Evolutionary conservation across 2,329 filamentous ascomycete genomes (phyloP).

Genomic region (Fusarium hostae): DNA sequence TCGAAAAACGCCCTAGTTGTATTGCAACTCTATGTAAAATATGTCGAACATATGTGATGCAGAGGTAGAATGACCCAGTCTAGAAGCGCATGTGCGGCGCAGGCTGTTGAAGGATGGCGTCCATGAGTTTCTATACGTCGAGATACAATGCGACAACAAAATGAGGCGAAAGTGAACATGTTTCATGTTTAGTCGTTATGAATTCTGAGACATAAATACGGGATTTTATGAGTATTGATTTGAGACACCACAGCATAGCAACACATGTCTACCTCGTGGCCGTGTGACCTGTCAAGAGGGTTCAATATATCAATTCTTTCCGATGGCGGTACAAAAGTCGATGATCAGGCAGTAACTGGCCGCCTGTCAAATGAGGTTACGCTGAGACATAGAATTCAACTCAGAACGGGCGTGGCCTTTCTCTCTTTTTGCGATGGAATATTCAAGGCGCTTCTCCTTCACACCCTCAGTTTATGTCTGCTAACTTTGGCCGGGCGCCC

Average conservation of each 20-base stretch:
- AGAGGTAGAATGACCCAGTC: slow-evolving; percentile 11
- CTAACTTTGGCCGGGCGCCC: slow-evolving; percentile 19
- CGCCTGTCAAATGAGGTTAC: slow-evolving; percentile 21
- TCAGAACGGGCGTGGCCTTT: not conserved
- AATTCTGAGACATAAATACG: not conserved
- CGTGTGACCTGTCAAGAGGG: slow-evolving; percentile 18
- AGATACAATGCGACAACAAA: slow-evolving; percentile 8
- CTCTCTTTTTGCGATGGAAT: not conserved
- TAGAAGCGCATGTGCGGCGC: slow-evolving; percentile 14
- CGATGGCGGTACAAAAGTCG: not conserved
- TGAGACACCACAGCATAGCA: not conserved
- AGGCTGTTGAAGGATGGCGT: slow-evolving; percentile 13
- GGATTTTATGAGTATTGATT: not conserved
- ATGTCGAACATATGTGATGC: slow-evolving; percentile 16
- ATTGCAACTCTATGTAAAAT: not conserved
- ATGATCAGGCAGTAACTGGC: slow-evolving; percentile 25
- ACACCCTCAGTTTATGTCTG: slow-evolving; percentile 13
- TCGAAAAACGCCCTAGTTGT: not conserved
- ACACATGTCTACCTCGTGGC: slow-evolving; percentile 18
- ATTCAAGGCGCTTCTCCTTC: slow-evolving; percentile 1
- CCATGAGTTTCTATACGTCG: slow-evolving; percentile 14
- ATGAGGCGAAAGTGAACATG: slow-evolving; percentile 25
- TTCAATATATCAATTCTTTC: not conserved
- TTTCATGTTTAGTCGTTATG: slow-evolving; percentile 1
- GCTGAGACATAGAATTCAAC: not conserved